Conservation (phyloP, 345 rosid genomes). For the Citrus inodora region DNA sequence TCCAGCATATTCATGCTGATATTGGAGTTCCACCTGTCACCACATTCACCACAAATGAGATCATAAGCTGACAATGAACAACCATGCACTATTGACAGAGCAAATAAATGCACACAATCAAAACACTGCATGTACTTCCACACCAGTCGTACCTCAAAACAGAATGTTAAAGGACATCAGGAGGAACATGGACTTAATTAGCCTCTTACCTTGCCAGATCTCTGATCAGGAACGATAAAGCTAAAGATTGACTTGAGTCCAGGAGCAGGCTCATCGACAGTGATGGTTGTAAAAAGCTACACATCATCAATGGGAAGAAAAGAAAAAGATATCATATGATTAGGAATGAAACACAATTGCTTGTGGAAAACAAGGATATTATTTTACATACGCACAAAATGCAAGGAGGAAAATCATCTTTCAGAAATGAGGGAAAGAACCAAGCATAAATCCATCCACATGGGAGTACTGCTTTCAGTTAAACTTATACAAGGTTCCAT, state of each 20-base stretch:
- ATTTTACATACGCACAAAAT: background rate
- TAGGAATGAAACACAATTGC: background rate
- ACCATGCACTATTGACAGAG: background rate
- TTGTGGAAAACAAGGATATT: background rate
- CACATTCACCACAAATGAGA: slow-evolving; percentile 15
- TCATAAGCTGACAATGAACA: background rate
- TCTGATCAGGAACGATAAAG: slow-evolving; percentile 86
- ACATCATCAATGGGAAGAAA: slow-evolving; percentile 1
- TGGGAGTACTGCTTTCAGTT: background rate
- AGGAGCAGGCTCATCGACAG: slow-evolving; percentile 85
- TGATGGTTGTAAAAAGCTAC: slow-evolving; percentile 81
- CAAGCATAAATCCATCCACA: background rate
- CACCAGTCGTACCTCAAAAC: background rate
- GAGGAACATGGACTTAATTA: background rate
- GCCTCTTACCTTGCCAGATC: slow-evolving; percentile 75
- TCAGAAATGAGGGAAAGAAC: background rate
- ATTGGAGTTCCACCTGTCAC: slow-evolving; percentile 82
- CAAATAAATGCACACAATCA: background rate
- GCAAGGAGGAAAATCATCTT: background rate
- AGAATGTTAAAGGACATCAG: background rate
- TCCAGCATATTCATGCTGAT: slow-evolving; percentile 87
- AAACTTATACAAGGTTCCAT: background rate
- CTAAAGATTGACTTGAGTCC: slow-evolving; percentile 85
- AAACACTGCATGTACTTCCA: background rate
- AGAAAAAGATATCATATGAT: background rate